These are phyloP conservation scores for Chernovozyma aurita DNA, from an alignment of 1,139 yeast species.

Conservation along the genomic window DNA sequence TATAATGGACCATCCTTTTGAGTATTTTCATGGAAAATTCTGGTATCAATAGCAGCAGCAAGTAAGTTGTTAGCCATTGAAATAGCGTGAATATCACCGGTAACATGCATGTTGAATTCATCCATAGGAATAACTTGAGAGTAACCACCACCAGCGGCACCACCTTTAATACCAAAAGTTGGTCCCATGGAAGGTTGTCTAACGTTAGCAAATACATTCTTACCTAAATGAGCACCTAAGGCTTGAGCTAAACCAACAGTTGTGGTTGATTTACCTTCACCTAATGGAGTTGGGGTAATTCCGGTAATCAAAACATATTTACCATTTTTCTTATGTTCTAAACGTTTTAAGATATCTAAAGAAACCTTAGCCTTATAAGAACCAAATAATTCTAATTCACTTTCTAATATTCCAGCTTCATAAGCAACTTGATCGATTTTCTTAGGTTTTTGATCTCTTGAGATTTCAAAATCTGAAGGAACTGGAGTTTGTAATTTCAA, in stretches of 20 bases:
- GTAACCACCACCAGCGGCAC: constrained; percentile 99
- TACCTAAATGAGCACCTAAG: constrained; percentile 84
- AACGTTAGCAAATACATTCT: constrained; percentile 88
- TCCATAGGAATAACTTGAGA: constrained; percentile 99
- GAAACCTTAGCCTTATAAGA: constrained; percentile 89
- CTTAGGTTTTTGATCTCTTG: constrained; percentile 86
- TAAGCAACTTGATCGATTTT: constrained; percentile 74
- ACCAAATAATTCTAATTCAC: constrained; percentile 90
- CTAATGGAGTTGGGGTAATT: constrained; percentile 96
- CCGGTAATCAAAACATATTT: constrained; percentile 93
- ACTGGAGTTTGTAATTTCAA: constrained; percentile 72
- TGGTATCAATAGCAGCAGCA: constrained; percentile 97
- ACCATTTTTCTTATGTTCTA: constrained; percentile 68
- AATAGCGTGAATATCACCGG: constrained; percentile 98
- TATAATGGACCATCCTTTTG: constrained; percentile 85
- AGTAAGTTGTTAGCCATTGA: constrained; percentile 91
- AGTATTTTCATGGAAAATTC: constrained; percentile 96
- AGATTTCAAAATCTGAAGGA: constrained; percentile 91
- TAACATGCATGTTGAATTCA: constrained; percentile 95
- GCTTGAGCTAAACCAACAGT: constrained; percentile 97
- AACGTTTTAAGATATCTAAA: constrained; percentile 68
- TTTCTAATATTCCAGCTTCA: constrained; percentile 78
- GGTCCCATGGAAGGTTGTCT: constrained; percentile 99
- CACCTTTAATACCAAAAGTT: constrained; percentile 97
- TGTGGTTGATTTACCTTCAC: constrained; percentile 97